Percentiles rank a stretch among this genome's conserved stretches.
Conservation (phyloP, 148 eudicot genomes). For the Silene uniflora region DNA sequence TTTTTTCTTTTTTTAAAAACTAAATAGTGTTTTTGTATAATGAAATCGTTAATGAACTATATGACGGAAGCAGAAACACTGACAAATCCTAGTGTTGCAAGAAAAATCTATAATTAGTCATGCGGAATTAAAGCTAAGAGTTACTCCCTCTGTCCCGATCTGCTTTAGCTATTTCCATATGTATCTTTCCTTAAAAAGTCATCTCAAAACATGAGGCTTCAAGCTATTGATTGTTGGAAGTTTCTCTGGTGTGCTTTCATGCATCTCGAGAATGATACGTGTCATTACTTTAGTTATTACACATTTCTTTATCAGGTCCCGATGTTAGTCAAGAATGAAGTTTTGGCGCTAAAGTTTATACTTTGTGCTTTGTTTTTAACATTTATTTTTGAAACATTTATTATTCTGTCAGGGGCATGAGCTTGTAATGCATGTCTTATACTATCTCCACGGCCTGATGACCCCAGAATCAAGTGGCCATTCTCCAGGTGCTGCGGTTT, state of each 20-base stretch:
- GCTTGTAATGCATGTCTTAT: slow-evolving; percentile 85
- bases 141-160: too few species aligned
- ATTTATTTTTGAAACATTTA: slow-evolving; percentile 8
- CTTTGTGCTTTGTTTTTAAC: not conserved
- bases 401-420: slow-evolving; percentile 78
- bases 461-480: slow-evolving; percentile 41
- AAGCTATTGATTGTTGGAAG: not conserved
- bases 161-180: not conserved
- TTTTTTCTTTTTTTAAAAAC: too few species aligned
- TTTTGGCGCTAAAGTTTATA: not conserved
- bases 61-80: too few species aligned
- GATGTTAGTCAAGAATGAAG: not conserved
- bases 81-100: not conserved
- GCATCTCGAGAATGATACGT: not conserved
- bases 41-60: too few species aligned
- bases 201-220: not conserved
- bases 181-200: not conserved
- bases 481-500: slow-evolving; percentile 48
- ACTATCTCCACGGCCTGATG: slow-evolving; percentile 58
- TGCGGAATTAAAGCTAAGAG: too few species aligned
- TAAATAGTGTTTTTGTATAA: not conserved
- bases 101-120: too few species aligned
- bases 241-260: not conserved
- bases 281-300: not conserved
- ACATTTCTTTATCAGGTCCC: not conserved